Conservation (phyloP, 2,329 filamentous ascomycete species). For the Penicillium glabrum region DNA sequence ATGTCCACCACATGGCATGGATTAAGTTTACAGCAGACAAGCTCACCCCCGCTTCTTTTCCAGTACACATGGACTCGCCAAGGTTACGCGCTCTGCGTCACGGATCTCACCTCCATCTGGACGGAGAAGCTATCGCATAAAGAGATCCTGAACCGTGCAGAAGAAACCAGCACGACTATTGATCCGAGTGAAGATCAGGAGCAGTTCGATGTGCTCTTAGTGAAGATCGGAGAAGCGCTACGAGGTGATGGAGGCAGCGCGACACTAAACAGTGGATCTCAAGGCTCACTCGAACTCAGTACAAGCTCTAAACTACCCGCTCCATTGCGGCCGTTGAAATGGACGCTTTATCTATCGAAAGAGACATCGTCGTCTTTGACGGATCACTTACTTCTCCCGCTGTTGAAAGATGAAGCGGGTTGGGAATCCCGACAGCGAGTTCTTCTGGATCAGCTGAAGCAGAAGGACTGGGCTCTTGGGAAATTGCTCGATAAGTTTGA, state of each 20-base stretch:
- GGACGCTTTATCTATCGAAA: slow-evolving; percentile 51
- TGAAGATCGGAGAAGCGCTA: slow-evolving; percentile 55
- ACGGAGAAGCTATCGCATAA: slow-evolving; percentile 48
- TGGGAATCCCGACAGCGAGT: slow-evolving; percentile 49
- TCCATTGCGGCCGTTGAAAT: slow-evolving; percentile 54
- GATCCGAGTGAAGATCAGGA: slow-evolving; percentile 58
- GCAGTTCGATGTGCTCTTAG: slow-evolving; percentile 57
- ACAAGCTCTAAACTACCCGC: slow-evolving; percentile 53
- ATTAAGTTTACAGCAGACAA: slow-evolving; percentile 26
- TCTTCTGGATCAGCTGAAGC: slow-evolving; percentile 51
- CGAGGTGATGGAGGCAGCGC: slow-evolving; percentile 31
- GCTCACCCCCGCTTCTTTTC: slow-evolving; percentile 40
- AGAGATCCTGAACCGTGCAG: slow-evolving; percentile 51
- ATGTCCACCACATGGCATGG: slow-evolving; percentile 40
- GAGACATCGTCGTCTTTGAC: slow-evolving; percentile 45
- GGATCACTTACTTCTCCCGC: slow-evolving; percentile 53
- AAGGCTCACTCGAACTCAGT: slow-evolving; percentile 43
- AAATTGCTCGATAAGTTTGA: slow-evolving; percentile 62
- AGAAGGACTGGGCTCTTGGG: slow-evolving; percentile 60
- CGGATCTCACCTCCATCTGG: slow-evolving; percentile 61
- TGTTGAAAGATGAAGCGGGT: slow-evolving; percentile 50
- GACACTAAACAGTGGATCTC: slow-evolving; percentile 28
- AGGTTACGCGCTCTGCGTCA: slow-evolving; percentile 56
- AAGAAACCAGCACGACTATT: slow-evolving; percentile 54
- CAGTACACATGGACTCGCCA: slow-evolving; percentile 33